Percentiles rank a stretch among this genome's conserved stretches.
Conservation (phyloP, 345 rosid species). For the Salix brachista region DNA sequence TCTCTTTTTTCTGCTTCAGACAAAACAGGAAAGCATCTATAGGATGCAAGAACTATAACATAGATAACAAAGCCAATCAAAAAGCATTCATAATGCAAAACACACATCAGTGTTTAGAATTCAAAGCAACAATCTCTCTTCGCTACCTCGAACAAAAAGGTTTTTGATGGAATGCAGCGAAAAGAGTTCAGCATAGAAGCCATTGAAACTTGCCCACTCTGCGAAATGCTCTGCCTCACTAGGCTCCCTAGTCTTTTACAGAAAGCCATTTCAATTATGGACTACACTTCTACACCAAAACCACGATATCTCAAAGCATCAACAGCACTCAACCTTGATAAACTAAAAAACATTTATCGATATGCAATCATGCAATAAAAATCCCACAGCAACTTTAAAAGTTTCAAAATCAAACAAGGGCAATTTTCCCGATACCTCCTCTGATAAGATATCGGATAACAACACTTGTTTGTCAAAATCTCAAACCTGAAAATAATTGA, state of each 20-base stretch:
- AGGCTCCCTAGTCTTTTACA: slow-evolving; percentile 49
- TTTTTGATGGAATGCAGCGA: slow-evolving; percentile 47
- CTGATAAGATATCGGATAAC: not conserved
- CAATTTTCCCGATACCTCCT: not conserved
- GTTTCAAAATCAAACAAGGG: not conserved
- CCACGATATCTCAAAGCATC: not conserved
- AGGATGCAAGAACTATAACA: not conserved
- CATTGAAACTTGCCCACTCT: slow-evolving; percentile 37
- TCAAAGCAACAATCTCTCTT: not conserved
- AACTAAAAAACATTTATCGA: not conserved
- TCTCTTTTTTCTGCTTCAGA: not conserved
- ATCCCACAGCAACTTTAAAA: not conserved
- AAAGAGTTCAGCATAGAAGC: slow-evolving; percentile 49
- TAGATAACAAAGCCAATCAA: not conserved
- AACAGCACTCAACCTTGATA: not conserved
- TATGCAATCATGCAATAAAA: not conserved
- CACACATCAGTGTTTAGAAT: not conserved
- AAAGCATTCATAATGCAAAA: not conserved
- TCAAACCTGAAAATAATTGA: not conserved
- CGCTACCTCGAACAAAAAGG: slow-evolving; percentile 75
- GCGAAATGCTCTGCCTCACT: slow-evolving; percentile 41
- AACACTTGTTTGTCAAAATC: not conserved
- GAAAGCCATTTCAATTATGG: slow-evolving; percentile 51
- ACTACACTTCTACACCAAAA: no score
- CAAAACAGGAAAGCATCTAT: not conserved